Evolutionary conservation across 83 land plant species (phyloP), one percentile per base, ranked within the genome.

Genomic region (Diphasiastrum complanatum): DNA sequence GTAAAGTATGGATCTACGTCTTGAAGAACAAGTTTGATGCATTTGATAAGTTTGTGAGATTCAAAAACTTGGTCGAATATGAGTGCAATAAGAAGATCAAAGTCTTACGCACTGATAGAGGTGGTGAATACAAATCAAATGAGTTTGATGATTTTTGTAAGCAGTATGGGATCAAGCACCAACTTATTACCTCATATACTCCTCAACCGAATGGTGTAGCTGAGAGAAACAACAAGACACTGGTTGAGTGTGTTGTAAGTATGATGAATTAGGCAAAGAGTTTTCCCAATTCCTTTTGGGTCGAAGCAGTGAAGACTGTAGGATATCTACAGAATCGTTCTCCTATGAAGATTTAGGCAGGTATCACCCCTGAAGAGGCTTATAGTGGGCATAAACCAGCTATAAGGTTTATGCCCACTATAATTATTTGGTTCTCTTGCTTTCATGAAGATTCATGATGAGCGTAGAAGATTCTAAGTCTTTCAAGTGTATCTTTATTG

Each of bases 251-350:
- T 8, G 57, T 31, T 10, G n/a, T 3, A 27, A 20, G 30, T 14
- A 53, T 53, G 57, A 26, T 53, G 28, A 25, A 53, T 20, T 53
- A 20, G 5, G 29, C 57, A 53, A 22, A 30, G 16, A n/a, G n/a
- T n/a, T 27, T 53, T 25, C 57, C 57, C 2, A 26, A 53, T 20
- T 5, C 29, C 14, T 53, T 53, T 53, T 53, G 57, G 57, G 57
- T 14, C 5, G 57, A 53, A 30, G 57, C 29, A 16, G 14, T 53
- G n/a, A 14, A 26, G 14, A 30, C 14, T 26, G 6, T 31, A 5
- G 20, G 8, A 12, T 49, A 25, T 53, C 8, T 53, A 4, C 28
- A 30, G 29, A 53, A 53, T 30, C 5, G 57, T 4, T 53, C 33
- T 26, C n/a, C n/a, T n/a, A n/a, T n/a, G n/a, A n/a, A n/a, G n/a